Base-by-base conservation (phyloP, 257 asterid genomes). In the Striga asiatica region DNA sequence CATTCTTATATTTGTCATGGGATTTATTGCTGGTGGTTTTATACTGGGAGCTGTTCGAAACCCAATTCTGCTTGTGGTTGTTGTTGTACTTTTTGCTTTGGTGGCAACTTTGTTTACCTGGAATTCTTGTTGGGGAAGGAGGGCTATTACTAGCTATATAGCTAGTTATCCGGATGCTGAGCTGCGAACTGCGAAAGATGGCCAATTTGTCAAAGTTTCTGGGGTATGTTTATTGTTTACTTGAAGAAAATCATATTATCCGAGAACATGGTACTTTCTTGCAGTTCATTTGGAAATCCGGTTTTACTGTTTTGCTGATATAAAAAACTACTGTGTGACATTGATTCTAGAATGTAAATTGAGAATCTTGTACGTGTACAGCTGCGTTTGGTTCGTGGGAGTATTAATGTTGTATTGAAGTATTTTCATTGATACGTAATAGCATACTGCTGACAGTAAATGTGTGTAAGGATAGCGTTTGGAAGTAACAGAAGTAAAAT, bases 1-100 rank as follows among this genome's bases (percentile, higher is more conserved):
- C 61, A 67, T 80, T 66, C 82, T 80, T 60, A 80, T 80, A 13
- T 80, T 80, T 60, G 76, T 80, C 35, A 80, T 80, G 88, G 89
- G 89, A 21, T 78, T 81, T 66, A 81, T 81, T 59, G 89, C 89
- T 56, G 89, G 89, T 32, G 89, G 85, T 13, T 81, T 81, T 58
- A 81, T 81, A 54, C 81, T 81, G 17, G 89, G 82, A 47, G 85
- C 89, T 27, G 89, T 81, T 57, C 80, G 21, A 47, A 81, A 81
- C 66, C 74, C 85, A 13, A 73, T 81, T 73, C 85, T 81, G 23
- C 89, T 81, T 43, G 78, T 75, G 23, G 85, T 81, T 0, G 85
- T 81, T 21, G 78, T 70, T 31, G 11, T 78, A 22, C 82, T 81
- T 37, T 81, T 77, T 57, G 89, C 82, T 62, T 72, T 74, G 21